Conservation (phyloP, 2,329 filamentous ascomycete genomes). For the Calonectria hawksworthii region DNA sequence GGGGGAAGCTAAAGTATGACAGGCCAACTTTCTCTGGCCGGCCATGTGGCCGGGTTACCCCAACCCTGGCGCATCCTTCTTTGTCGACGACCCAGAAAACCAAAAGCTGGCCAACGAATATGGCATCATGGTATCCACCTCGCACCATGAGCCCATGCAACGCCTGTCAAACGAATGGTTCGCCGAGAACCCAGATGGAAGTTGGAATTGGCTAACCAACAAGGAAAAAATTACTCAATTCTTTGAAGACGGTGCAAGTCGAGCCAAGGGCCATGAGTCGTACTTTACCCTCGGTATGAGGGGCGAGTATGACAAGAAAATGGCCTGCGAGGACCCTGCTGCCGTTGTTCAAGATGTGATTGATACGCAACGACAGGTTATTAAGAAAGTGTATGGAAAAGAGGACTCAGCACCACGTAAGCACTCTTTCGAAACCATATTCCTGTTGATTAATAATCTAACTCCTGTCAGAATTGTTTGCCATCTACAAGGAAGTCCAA, state of each 20-base stretch:
- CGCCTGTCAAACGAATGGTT: conserved; percentile 67
- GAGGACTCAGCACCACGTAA: conserved; percentile 58
- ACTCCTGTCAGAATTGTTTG: conserved; percentile 65
- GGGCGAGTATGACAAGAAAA: conserved; percentile 69
- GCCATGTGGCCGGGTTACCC: conserved; percentile 72
- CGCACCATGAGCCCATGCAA: conserved; percentile 77
- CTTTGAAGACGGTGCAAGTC: conserved; percentile 68
- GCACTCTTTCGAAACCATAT: conserved; percentile 28
- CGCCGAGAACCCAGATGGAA: conserved; percentile 56
- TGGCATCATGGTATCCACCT: conserved; percentile 74
- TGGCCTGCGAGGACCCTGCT: conserved; percentile 65
- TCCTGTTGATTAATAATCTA: neutral
- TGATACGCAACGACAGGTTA: conserved; percentile 65
- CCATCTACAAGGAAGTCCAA: conserved; percentile 73
- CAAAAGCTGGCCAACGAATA: conserved; percentile 77
- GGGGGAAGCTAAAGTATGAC: conserved; percentile 55
- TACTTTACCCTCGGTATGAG: conserved; percentile 73
- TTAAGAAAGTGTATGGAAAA: conserved; percentile 65
- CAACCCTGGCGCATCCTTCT: conserved; percentile 70
- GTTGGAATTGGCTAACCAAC: conserved; percentile 74
- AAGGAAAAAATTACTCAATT: conserved; percentile 67
- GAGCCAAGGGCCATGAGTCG: conserved; percentile 69
- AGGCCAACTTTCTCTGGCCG: conserved; percentile 82
- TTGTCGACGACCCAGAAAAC: conserved; percentile 76
- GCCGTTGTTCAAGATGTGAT: conserved; percentile 67